Evolutionary conservation across 192 early-diverging fungal species (phyloP).

Genomic region (Backusella sp.): DNA sequence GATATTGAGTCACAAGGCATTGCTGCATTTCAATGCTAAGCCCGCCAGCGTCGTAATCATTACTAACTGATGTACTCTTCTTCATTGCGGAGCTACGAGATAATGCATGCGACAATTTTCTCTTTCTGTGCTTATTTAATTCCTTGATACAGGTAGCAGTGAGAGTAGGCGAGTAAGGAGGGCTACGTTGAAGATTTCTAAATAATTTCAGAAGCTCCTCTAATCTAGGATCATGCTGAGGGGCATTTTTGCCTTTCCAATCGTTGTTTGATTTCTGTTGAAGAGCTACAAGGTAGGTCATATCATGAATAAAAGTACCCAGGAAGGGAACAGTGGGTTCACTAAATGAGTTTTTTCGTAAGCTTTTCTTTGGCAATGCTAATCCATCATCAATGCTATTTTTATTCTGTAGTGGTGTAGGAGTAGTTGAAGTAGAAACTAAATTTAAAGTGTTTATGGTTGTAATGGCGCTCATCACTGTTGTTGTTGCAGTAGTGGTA

Average conservation of each 20-base stretch:
- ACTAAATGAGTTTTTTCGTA: slow-evolving; percentile 11
- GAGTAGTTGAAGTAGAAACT: background rate
- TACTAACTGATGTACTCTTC: slow-evolving; percentile 27
- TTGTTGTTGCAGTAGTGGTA: background rate
- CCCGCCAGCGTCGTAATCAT: slow-evolving; percentile 37
- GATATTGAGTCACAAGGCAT: slow-evolving; percentile 59
- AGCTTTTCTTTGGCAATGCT: background rate
- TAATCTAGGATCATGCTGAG: slow-evolving; percentile 45
- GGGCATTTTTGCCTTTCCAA: background rate
- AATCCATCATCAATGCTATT: slow-evolving; percentile 18
- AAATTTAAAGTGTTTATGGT: background rate
- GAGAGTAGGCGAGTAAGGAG: slow-evolving; percentile 46
- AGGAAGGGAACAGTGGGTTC: slow-evolving; percentile 71
- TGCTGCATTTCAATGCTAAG: slow-evolving; percentile 51
- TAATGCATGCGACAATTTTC: slow-evolving; percentile 43
- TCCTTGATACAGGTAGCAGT: slow-evolving; percentile 46
- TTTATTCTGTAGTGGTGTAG: slow-evolving; percentile 10
- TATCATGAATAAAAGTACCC: slow-evolving; percentile 76
- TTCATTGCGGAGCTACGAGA: slow-evolving; percentile 44
- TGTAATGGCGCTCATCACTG: background rate
- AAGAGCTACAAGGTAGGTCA: slow-evolving; percentile 63
- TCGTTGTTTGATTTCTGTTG: background rate
- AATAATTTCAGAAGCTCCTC: slow-evolving; percentile 58
- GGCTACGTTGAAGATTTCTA: slow-evolving; percentile 51
- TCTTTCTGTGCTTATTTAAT: slow-evolving; percentile 44